Percentiles rank a stretch among this genome's conserved stretches.
Evolutionary conservation across 1,284 basidiomycete species (phyloP).

Genomic region (Boletellus deceptivus): DNA sequence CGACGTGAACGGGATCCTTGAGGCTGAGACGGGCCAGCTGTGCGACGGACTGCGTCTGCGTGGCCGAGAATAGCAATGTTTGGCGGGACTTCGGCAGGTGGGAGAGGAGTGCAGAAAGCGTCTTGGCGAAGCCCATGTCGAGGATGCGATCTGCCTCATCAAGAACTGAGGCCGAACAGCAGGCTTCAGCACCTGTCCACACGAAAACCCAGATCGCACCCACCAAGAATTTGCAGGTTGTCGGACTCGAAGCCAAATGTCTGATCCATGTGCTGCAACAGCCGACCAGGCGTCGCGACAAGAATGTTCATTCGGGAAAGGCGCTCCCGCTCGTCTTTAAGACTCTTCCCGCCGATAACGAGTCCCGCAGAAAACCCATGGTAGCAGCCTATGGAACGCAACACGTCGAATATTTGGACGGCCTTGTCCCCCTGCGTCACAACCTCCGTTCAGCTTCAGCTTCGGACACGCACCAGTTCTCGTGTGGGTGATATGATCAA

Average conservation of each 20-base stretch:
- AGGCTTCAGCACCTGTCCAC: background rate
- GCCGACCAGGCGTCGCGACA: constrained; percentile 92
- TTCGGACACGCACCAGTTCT: constrained; percentile 67
- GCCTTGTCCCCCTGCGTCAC: constrained; percentile 49
- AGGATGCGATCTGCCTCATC: constrained; percentile 97
- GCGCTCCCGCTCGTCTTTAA: constrained; percentile 91
- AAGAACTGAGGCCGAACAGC: constrained; percentile 56
- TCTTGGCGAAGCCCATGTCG: constrained; percentile 93
- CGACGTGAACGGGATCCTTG: constrained; percentile 79
- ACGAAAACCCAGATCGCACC: constrained; percentile 26
- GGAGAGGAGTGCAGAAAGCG: constrained; percentile 85
- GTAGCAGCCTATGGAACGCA: constrained; percentile 87
- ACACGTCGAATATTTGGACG: constrained; percentile 95
- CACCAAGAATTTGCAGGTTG: constrained; percentile 88
- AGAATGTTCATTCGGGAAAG: constrained; percentile 95
- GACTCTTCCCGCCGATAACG: constrained; percentile 94
- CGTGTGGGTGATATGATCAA: constrained; percentile 94
- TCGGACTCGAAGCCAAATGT: constrained; percentile 93
- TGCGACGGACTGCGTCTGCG: constrained; percentile 88
- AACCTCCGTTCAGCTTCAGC: background rate
- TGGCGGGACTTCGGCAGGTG: constrained; percentile 87
- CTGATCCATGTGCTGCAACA: constrained; percentile 98
- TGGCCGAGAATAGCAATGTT: constrained; percentile 95
- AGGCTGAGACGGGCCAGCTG: constrained; percentile 91
- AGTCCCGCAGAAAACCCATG: constrained; percentile 94